Base-by-base conservation (phyloP, 2,329 filamentous ascomycete genomes). In the Hymenoscyphus salicellus region DNA sequence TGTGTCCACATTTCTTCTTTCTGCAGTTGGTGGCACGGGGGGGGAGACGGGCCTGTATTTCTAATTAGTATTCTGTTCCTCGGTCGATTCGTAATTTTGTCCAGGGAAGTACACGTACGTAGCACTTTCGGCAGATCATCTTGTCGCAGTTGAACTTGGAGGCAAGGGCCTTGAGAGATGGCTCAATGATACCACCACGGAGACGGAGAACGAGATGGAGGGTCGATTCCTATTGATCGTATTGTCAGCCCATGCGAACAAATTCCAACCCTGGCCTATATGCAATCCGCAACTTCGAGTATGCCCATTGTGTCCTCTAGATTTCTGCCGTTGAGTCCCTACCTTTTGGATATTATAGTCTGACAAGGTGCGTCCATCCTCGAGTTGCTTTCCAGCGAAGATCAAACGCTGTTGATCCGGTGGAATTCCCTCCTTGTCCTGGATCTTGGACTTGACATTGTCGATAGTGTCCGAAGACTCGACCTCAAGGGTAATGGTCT, bases 91-190 rank as follows among this genome's bases (percentile, higher is more conserved):
- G 26, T 28, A 16, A 6, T 59, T 41, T 38, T n/a, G 3, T 16
- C 16, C 26, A 33, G n/a, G 11, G 6, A 33, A 30, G n/a, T 65
- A 89, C n/a, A n/a, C 90, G 76, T 89, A 95, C 92, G 84, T 98
- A 98, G 91, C 95, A 99, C 91, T 99, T 98, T 87, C 95, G 94
- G 92, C 95, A 98, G 84, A 98, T 97, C 90, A 94, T 94, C 90
- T 97, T 97, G 75, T 98, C 95, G 91, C 94, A 98, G 90, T 99
- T 98, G 89, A 96, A 98, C 88, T 97, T 97, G 86, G 90, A 93
- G 79, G 94, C 94, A 72, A 98, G 89, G 75, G 92, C 94, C 90
- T 98, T 98, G 78, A 98, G 89, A 77, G 93, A 97, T 77, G 95
- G 95, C 88, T 98, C 94, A 78, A 97, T 97, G 86, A 98, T 94